A percentile compares a stretch with the other conserved stretches of the same genome.
phyloP scores from a whole-genome alignment of 2,329 filamentous ascomycete genomes.

The Sporothrix brasiliensis region DNA sequence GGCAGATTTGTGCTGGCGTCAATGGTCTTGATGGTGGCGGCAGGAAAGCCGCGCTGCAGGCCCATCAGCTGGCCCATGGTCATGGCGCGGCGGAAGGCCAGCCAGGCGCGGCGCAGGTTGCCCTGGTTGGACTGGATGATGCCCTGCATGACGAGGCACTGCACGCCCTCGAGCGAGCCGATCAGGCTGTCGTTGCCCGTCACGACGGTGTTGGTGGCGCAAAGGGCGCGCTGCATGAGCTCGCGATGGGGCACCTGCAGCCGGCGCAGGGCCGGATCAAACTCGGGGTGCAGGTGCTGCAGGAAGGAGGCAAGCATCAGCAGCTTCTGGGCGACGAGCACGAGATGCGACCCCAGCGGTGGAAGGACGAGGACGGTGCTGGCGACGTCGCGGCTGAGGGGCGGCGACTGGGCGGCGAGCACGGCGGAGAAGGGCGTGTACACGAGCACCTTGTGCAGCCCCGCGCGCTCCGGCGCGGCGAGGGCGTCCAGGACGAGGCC shows the following conservation, averaged over 20 bases:
- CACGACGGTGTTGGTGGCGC: slow-evolving; percentile 41
- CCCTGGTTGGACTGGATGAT: slow-evolving; percentile 53
- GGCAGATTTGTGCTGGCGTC: slow-evolving; percentile 38
- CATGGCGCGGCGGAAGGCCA: slow-evolving; percentile 51
- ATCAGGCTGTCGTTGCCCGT: slow-evolving; percentile 52
- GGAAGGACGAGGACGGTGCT: slow-evolving; percentile 23
- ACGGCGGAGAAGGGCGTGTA: slow-evolving; percentile 25
- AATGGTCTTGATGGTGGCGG: slow-evolving; percentile 38
- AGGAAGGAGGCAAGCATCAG: slow-evolving; percentile 43
- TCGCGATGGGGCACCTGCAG: slow-evolving; percentile 24
- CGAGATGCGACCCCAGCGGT: slow-evolving; percentile 38
- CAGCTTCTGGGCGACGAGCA: slow-evolving; percentile 44
- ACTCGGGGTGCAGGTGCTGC: slow-evolving; percentile 37
- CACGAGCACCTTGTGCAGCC: slow-evolving; percentile 23
- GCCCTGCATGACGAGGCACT: slow-evolving; percentile 53
- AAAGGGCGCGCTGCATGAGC: slow-evolving; percentile 26
- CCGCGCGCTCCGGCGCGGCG: background rate
- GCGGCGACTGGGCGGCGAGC: slow-evolving; percentile 23
- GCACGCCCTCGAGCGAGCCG: slow-evolving; percentile 53
- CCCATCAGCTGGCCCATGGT: slow-evolving; percentile 38
- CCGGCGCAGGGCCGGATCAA: slow-evolving; percentile 25
- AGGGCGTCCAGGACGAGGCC: slow-evolving; percentile 17
- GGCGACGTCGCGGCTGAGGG: background rate
- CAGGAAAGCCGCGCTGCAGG: slow-evolving; percentile 28
- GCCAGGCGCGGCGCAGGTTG: slow-evolving; percentile 51